These are phyloP conservation scores for Syncephalastrum sp. DNA, from an alignment of 371 early-diverging fungal species.

Conservation along the genomic window DNA sequence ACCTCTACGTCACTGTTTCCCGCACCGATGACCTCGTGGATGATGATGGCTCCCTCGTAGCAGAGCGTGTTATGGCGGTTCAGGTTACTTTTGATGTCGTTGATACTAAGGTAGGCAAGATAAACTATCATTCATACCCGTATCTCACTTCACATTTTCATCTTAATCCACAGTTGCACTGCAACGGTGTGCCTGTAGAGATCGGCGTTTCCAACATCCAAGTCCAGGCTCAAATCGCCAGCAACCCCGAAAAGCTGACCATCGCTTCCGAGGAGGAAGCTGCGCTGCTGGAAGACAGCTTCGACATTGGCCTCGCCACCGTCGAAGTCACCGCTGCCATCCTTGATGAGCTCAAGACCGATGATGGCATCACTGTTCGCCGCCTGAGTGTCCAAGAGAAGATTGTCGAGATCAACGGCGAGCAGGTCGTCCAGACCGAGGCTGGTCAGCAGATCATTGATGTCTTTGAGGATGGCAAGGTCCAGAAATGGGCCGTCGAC, in stretches of 20 bases:
- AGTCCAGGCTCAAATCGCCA: constrained; percentile 59
- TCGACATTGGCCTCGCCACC: constrained; percentile 70
- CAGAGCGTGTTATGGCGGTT: constrained; percentile 66
- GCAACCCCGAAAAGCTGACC: constrained; percentile 39
- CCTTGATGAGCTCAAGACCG: constrained; percentile 51
- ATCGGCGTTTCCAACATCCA: constrained; percentile 60
- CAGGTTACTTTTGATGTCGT: constrained; percentile 69
- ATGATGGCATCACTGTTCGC: constrained; percentile 55
- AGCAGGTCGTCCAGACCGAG: constrained; percentile 66
- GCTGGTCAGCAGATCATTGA: constrained; percentile 70
- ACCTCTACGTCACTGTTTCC: constrained; percentile 60
- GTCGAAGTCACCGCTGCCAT: constrained; percentile 63
- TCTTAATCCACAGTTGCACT: constrained; percentile 28
- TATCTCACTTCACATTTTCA: not conserved
- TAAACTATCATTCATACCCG: not conserved
- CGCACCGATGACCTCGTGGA: constrained; percentile 73
- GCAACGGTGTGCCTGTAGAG: constrained; percentile 61
- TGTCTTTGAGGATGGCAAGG: constrained; percentile 53
- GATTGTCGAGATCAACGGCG: constrained; percentile 71
- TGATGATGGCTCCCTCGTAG: constrained; percentile 61
- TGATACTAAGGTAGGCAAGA: constrained; percentile 46
- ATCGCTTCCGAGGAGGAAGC: constrained; percentile 55
- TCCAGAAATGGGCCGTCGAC: constrained; percentile 49
- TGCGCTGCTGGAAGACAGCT: constrained; percentile 47
- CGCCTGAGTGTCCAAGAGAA: constrained; percentile 61